Base-by-base conservation (phyloP, 805 yeast genomes). In the Ogataea populi-albae region DNA sequence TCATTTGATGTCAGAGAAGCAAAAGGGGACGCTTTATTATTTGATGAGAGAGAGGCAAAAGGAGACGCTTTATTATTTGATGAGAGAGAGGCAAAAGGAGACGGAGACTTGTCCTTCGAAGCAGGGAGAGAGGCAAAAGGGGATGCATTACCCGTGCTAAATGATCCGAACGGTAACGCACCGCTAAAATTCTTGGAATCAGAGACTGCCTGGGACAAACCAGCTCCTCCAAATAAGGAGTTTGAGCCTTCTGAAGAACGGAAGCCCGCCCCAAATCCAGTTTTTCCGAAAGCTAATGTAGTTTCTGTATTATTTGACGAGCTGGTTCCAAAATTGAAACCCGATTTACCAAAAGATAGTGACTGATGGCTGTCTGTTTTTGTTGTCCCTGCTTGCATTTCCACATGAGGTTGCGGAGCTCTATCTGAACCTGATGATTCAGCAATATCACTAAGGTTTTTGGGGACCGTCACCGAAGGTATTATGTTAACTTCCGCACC, bases 301-400 rank as follows among this genome's bases (percentile, higher is more conserved):
- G 23, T 9, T 22, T 22, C 11, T 11, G 23, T 22, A 17, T 17
- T 14, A 30, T 20, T 30, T 14, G 12, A 30, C 9, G 12, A 17
- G n/a, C n/a, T n/a, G n/a, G 27, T 20, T 11, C 36, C 37, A 24
- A 32, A 31, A 10, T 22, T 25, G 31, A 23, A 35, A 5, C 26
- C 28, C 17, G 47, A 23, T 34, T 39, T 22, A 16, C 38, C 28
- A 22, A 22, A 26, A 23, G 35, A 17, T 18, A 26, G n/a, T 10
- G 17, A 10, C 5, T 26, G 20, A 14, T 19, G 12, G 9, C 17
- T 24, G 11, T 11, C 33, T 16, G 10, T 4, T 11, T 6, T 12
- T n/a, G n/a, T n/a, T n/a, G n/a, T n/a, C n/a, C n/a, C n/a, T n/a
- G n/a, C n/a, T n/a, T n/a, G n/a, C n/a, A n/a, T n/a, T n/a, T n/a